phyloP scores from a whole-genome alignment of 148 eudicot species.

The Tetragonia tetragonoides region DNA sequence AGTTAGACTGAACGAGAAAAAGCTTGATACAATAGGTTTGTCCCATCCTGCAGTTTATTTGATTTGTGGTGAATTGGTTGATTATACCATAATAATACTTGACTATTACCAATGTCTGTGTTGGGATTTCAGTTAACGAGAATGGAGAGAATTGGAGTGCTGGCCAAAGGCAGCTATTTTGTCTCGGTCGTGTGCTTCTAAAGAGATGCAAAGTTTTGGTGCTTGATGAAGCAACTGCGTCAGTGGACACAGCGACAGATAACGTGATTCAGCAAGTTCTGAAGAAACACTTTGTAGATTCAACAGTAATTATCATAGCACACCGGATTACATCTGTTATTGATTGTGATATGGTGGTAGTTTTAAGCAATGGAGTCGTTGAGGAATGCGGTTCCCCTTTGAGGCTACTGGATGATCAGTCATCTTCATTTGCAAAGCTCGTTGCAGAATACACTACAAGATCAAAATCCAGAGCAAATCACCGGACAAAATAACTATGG shows the following conservation, averaged over 20 bases:
- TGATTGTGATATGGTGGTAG: conserved; percentile 67
- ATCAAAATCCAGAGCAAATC: conserved; percentile 1
- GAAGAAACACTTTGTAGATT: conserved; percentile 35
- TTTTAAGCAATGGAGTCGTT: conserved; percentile 39
- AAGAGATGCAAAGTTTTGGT: conserved; percentile 42
- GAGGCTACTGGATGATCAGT: conserved; percentile 54
- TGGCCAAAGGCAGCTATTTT: conserved; percentile 51
- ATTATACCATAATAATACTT: not conserved
- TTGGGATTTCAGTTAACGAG: conserved; percentile 29
- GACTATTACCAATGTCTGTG: not conserved
- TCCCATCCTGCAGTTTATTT: not conserved
- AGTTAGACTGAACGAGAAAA: conserved; percentile 66
- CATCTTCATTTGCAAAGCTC: conserved; percentile 69
- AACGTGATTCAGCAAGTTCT: conserved; percentile 37
- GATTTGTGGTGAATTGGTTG: not conserved
- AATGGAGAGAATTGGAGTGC: conserved; percentile 58
- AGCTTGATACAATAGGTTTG: conserved; percentile 75
- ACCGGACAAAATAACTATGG: too few relatives aligned
- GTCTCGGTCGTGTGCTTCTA: conserved; percentile 48
- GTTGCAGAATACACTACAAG: conserved; percentile 58
- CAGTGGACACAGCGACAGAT: conserved; percentile 47
- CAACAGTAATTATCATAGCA: conserved; percentile 41
- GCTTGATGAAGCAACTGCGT: conserved; percentile 48
- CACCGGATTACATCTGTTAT: conserved; percentile 57
- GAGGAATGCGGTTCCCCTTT: conserved; percentile 64